Conservation (phyloP, 192 early-diverging fungal genomes). For the Rhizoclosmatium globosum region DNA sequence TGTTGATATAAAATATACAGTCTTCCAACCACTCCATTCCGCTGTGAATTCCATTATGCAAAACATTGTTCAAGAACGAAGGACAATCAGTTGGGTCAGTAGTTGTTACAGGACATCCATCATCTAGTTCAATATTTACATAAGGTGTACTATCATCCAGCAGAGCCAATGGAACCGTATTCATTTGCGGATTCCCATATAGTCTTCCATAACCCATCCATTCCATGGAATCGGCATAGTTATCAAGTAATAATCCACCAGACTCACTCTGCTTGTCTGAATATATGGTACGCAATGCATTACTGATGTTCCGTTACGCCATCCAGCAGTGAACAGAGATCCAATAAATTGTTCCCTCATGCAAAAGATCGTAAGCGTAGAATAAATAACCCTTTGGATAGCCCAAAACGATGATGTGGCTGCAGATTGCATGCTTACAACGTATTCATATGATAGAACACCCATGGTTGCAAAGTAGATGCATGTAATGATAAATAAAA, state of each 20-base stretch:
- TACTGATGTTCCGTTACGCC: background rate
- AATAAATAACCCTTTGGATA: constrained; percentile 22
- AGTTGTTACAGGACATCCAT: constrained; percentile 36
- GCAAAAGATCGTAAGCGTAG: constrained; percentile 13
- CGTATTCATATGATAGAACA: background rate
- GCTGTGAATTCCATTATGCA: constrained; percentile 45
- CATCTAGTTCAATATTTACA: constrained; percentile 27
- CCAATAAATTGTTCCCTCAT: constrained; percentile 19
- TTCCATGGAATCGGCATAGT: background rate
- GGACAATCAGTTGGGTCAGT: constrained; percentile 37
- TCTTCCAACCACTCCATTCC: constrained; percentile 33
- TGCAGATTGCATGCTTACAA: constrained; percentile 7
- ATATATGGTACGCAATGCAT: background rate
- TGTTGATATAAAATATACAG: background rate
- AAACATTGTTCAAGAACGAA: constrained; percentile 34
- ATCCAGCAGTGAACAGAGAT: background rate
- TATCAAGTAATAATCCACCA: constrained; percentile 1
- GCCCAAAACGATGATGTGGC: constrained; percentile 32
- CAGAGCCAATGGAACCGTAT: constrained; percentile 1
- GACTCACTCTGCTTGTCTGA: background rate
- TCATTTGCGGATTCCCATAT: constrained; percentile 26
- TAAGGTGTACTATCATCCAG: background rate
- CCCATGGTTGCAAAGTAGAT: constrained; percentile 19
- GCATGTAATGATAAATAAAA: background rate
- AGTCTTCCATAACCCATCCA: constrained; percentile 26